Evolutionary conservation across 129 eudicot species (phyloP).

Genomic region (Logfia minima): DNA sequence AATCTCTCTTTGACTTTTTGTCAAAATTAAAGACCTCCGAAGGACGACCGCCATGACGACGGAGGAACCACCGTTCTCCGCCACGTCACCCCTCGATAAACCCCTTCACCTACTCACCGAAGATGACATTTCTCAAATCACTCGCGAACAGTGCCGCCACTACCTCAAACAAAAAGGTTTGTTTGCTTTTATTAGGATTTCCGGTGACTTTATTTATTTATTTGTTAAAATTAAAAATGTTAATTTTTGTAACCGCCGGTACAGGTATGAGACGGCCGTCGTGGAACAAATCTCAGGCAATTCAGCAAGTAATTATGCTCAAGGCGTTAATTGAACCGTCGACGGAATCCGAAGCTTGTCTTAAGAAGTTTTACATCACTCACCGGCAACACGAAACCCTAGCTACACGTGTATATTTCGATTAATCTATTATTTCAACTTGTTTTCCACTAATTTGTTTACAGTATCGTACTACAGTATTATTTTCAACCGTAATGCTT

Average conservation of each 20-base stretch:
- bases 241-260: not conserved
- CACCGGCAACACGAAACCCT: constrained; percentile 35
- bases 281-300: constrained; percentile 99
- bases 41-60: constrained; percentile 46
- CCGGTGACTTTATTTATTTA: constrained; percentile 3
- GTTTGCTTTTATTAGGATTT: not conserved
- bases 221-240: not conserved
- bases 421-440: not conserved
- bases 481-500: constrained; percentile 8
- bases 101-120: constrained; percentile 90
- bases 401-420: constrained; percentile 33
- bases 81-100: constrained; percentile 55
- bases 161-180: constrained; percentile 83
- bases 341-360: constrained; percentile 44
- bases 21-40: constrained; percentile 4
- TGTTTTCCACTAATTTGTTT: constrained; percentile 11
- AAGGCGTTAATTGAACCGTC: constrained; percentile 81
- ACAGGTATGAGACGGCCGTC: constrained; percentile 97
- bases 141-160: constrained; percentile 98
- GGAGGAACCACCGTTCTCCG: constrained; percentile 42
- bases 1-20: not conserved
- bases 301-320: constrained; percentile 91
- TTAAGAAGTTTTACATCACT: constrained; percentile 42
- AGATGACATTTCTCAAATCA: constrained; percentile 93
- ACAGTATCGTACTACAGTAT: not conserved